phyloP scores from a whole-genome alignment of 257 asterid species.

The Plantago ovata region DNA sequence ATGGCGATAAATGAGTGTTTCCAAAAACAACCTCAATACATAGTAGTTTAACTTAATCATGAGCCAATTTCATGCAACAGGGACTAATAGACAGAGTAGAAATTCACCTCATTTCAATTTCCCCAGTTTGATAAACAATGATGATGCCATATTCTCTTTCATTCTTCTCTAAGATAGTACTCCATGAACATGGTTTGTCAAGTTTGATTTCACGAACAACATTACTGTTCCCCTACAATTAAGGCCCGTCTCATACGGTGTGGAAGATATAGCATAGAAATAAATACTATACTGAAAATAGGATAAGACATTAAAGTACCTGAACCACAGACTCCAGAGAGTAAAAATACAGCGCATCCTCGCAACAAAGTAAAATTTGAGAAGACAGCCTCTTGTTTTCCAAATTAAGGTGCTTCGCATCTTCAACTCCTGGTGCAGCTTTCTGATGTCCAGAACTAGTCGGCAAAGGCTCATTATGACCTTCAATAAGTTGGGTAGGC shows the following conservation, averaged over 20 bases:
- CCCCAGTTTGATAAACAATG: conserved; percentile 76
- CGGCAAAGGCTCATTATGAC: conserved; percentile 29
- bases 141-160: conserved; percentile 48
- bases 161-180: conserved; percentile 55
- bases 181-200: conserved; percentile 76
- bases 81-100: conserved; percentile 7
- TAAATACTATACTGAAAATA: conserved; percentile 2
- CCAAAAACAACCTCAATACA: no score
- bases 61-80: background rate
- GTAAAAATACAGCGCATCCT: conserved; percentile 57
- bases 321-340: conserved; percentile 50
- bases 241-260: conserved; percentile 25
- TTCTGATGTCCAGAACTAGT: conserved; percentile 25
- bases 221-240: conserved; percentile 49
- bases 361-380: conserved; percentile 65
- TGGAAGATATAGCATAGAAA: conserved; percentile 17
- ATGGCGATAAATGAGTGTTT: no score
- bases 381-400: conserved; percentile 33
- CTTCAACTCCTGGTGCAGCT: conserved; percentile 29
- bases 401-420: conserved; percentile 27
- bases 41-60: no score
- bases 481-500: conserved; percentile 35
- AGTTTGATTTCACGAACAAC: conserved; percentile 49
- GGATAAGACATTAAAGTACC: conserved; percentile 37
- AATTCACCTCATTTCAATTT: conserved; percentile 71